Conservation (phyloP, 768 basidiomycete species). For the Amanita exitialis region DNA sequence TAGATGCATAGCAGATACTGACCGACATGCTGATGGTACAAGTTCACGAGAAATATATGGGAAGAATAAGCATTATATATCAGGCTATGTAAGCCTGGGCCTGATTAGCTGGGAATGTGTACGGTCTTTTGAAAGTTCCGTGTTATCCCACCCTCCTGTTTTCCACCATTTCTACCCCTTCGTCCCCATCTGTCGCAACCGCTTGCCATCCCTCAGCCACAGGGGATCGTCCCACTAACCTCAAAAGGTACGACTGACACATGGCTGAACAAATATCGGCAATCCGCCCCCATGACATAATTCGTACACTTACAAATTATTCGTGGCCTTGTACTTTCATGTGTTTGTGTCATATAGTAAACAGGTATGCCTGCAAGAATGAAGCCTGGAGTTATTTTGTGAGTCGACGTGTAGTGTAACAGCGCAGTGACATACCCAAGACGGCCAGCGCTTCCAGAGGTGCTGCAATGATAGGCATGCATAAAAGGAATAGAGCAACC, state of each 20-base stretch:
- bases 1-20: neutral
- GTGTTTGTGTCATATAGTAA: slow-evolving; percentile 64
- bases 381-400: slow-evolving; percentile 40
- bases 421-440: slow-evolving; percentile 43
- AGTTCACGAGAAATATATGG: neutral
- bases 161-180: slow-evolving; percentile 58
- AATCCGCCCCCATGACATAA: neutral
- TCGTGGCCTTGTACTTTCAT: slow-evolving; percentile 29
- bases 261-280: slow-evolving; percentile 23
- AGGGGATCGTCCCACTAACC: slow-evolving; percentile 40
- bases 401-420: slow-evolving; percentile 3
- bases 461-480: slow-evolving; percentile 92
- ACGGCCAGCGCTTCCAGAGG: slow-evolving; percentile 84
- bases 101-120: neutral
- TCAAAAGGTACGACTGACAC: slow-evolving; percentile 30
- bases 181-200: slow-evolving; percentile 64
- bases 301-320: slow-evolving; percentile 22
- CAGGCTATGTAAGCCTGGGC: neutral
- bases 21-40: neutral
- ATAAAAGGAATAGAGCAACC: slow-evolving; percentile 84
- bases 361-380: slow-evolving; percentile 72
- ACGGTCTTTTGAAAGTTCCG: neutral
- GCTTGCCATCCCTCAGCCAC: slow-evolving; percentile 66
- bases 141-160: slow-evolving; percentile 9
- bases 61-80: neutral